Conservation (phyloP, 768 basidiomycete genomes). For the Cyathus striatus region DNA sequence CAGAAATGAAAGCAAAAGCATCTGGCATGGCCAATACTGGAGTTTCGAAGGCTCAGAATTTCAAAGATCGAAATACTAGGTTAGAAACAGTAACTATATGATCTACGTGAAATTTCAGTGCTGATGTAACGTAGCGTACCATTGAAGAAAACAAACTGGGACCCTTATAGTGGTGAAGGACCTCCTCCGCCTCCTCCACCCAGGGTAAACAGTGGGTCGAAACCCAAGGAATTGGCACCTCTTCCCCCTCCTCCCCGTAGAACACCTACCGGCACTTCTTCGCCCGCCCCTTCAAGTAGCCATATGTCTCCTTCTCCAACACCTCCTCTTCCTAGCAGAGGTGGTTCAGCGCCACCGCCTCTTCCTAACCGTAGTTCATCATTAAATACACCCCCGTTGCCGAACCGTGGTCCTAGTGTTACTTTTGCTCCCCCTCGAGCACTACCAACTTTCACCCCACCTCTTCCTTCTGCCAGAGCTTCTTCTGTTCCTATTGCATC, state of each 20-base stretch:
- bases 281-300: slow-evolving; percentile 14
- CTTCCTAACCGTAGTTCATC: slow-evolving; percentile 9
- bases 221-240: slow-evolving; percentile 20
- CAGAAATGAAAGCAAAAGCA: slow-evolving; percentile 65
- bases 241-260: slow-evolving; percentile 34
- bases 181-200: slow-evolving; percentile 47
- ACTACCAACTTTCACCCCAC: slow-evolving; percentile 15
- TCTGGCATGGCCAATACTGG: slow-evolving; percentile 53
- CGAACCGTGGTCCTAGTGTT: slow-evolving; percentile 7
- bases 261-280: slow-evolving; percentile 14
- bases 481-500: not conserved
- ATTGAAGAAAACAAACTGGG: slow-evolving; percentile 60
- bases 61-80: slow-evolving; percentile 54
- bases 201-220: slow-evolving; percentile 22
- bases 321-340: slow-evolving; percentile 21
- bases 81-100: slow-evolving; percentile 12
- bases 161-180: slow-evolving; percentile 50
- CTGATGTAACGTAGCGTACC: slow-evolving; percentile 39
- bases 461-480: slow-evolving; percentile 12
- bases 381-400: slow-evolving; percentile 5
- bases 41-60: slow-evolving; percentile 45
- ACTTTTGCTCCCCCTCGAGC: slow-evolving; percentile 11
- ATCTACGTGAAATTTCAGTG: not conserved
- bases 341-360: slow-evolving; percentile 7
- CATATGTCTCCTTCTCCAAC: slow-evolving; percentile 15